phyloP scores from a whole-genome alignment of 2,329 filamentous ascomycete species.

The Paramyrothecium sp. region DNA sequence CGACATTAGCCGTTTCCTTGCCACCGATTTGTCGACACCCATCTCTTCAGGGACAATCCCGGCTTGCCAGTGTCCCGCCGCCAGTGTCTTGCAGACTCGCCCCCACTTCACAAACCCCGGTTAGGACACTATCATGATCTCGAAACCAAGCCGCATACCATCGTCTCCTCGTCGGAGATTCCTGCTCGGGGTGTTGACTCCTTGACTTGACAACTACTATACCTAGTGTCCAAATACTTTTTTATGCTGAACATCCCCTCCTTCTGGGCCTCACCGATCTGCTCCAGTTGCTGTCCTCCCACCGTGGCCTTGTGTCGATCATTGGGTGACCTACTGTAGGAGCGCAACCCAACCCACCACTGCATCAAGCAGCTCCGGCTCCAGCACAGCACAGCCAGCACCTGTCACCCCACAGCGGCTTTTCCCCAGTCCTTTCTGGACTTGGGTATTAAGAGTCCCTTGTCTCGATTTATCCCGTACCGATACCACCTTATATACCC shows the following conservation, averaged over 20 bases:
- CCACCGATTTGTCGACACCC: neutral
- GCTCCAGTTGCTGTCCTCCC: neutral
- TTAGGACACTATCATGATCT: slow-evolving; percentile 34
- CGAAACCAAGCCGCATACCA: slow-evolving; percentile 31
- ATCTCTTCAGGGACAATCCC: neutral
- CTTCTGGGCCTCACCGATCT: slow-evolving; percentile 7
- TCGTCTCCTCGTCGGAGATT: slow-evolving; percentile 40
- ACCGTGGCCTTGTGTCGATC: neutral
- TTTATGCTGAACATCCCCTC: neutral
- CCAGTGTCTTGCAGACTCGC: neutral
- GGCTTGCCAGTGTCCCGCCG: slow-evolving; percentile 1
- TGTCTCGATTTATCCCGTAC: slow-evolving; percentile 2
- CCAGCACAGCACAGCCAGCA: neutral
- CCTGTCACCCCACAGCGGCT: neutral
- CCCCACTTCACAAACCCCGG: neutral
- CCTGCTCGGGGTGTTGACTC: slow-evolving; percentile 35
- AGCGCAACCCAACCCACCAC: neutral
- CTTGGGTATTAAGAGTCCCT: neutral
- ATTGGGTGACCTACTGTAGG: neutral
- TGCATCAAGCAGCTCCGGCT: too few species aligned
- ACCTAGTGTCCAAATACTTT: neutral
- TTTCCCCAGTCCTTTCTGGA: neutral
- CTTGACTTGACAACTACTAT: slow-evolving; percentile 25
- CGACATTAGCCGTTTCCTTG: neutral
- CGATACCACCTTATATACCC: neutral